Conservation (phyloP, 176 grass and related monocot species). For the Carex pumila region DNA sequence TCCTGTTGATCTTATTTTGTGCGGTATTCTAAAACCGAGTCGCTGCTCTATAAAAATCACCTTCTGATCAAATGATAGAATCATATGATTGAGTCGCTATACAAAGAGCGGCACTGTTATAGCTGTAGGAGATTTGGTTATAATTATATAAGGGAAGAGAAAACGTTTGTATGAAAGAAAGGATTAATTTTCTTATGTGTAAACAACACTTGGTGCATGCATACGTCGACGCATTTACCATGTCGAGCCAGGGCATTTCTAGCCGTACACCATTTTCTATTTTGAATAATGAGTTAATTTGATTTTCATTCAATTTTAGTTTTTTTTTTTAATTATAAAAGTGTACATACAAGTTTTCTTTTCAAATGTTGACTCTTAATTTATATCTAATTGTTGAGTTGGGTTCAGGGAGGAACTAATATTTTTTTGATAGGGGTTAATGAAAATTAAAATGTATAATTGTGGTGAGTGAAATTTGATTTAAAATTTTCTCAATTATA, state of each 20-base stretch:
- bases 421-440: no score
- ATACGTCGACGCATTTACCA: conserved; percentile 11
- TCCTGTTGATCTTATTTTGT: neutral
- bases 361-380: neutral
- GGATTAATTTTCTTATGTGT: neutral
- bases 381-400: neutral
- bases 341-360: neutral
- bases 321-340: neutral
- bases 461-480: no score
- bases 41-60: neutral
- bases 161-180: neutral
- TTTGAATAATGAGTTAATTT: neutral
- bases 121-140: neutral
- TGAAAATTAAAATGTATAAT: no score
- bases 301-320: neutral
- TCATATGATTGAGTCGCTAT: no score
- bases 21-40: neutral
- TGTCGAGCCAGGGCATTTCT: neutral
- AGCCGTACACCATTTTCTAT: neutral
- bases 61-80: no score
- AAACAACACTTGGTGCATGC: neutral
- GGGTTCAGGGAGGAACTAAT: no score
- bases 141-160: neutral
- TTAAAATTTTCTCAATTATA: no score
- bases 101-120: neutral